Percentiles rank a stretch among this genome's conserved stretches.
Conservation (phyloP, 2,329 filamentous ascomycete species). For the Aureobasidium sp. region DNA sequence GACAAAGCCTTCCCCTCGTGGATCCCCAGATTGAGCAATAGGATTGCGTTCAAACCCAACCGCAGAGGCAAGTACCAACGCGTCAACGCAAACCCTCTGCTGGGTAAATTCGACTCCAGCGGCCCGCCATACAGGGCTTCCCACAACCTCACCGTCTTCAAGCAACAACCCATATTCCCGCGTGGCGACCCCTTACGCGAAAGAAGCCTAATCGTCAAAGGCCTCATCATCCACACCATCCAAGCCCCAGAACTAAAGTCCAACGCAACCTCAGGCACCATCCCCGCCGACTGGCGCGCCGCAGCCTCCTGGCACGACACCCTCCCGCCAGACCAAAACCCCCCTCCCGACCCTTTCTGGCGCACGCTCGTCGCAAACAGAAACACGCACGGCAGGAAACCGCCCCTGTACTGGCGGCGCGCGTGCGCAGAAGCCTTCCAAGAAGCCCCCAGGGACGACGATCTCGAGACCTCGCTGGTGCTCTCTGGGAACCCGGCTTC, state of each 20-base stretch:
- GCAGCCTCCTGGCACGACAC: neutral
- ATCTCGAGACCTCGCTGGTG: neutral
- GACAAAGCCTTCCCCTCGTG: constrained; percentile 1
- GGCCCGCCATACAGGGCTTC: neutral
- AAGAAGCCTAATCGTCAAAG: neutral
- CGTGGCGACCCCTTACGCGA: neutral
- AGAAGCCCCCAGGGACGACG: neutral
- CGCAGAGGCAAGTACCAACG: constrained; percentile 2
- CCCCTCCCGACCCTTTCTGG: constrained; percentile 12
- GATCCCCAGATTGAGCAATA: constrained; percentile 5
- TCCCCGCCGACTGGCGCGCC: neutral
- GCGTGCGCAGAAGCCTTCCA: constrained; percentile 11
- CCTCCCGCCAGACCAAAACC: neutral
- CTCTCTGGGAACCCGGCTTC: neutral
- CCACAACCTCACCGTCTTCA: neutral
- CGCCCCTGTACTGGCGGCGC: neutral
- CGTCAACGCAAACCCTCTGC: constrained; percentile 12
- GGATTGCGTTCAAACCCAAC: neutral
- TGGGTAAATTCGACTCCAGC: constrained; percentile 1
- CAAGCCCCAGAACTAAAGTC: neutral
- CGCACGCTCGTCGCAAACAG: constrained; percentile 11
- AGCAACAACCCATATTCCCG: neutral
- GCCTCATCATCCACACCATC: neutral
- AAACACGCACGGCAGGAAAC: neutral
- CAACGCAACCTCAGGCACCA: neutral